Base-by-base conservation (phyloP, 2,329 filamentous ascomycete genomes). In the Calonectria hawksworthii region DNA sequence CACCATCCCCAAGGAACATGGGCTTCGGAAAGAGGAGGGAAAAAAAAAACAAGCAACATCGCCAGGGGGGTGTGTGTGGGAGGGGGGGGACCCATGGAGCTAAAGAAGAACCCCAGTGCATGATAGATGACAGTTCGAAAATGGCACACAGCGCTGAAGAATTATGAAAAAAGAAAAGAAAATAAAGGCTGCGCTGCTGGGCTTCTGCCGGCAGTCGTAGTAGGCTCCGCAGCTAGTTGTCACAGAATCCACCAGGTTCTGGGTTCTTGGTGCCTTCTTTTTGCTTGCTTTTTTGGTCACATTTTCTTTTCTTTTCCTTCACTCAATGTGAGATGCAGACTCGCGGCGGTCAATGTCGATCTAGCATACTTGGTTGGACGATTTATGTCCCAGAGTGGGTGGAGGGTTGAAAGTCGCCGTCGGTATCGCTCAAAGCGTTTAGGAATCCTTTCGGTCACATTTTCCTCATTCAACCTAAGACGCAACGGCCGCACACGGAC, bases 1-100 rank as follows among this genome's bases (percentile, higher is more conserved):
- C 66, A 59, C 51, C 14, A 38, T 34, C 41, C 30, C 38, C 71
- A 69, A 51, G 59, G 71, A 73, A 65, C 65, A 65, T 59, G 71
- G 71, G 56, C 56, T 56, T 64, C 56, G 47, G 70, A 61, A 73
- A 32, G 26, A 38, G 51, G 28, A 47, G 30, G 54, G 32, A 47
- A 51, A 63, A n/a, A 50, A 63, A 34, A 8, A 21, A 51, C 50
- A 11, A 36, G 38, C 38, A 63, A n/a, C n/a, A 54, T 26, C 5
- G 56, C 32, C 32, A 38, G 32, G 21, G 28, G 52, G 52, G 52
- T 23, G 54, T n/a, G 54, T 36, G 56, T 10, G 54, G 9, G 54
- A 8, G 54, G n/a, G 34, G 9, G 32, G n/a, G 32, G 32, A 36
- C n/a, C 56, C 56, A 61, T 61, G 56, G 34, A 9, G n/a, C 34